Evolutionary conservation across 2,329 filamentous ascomycete species (phyloP).

Genomic region (Gyromitra esculenta): DNA sequence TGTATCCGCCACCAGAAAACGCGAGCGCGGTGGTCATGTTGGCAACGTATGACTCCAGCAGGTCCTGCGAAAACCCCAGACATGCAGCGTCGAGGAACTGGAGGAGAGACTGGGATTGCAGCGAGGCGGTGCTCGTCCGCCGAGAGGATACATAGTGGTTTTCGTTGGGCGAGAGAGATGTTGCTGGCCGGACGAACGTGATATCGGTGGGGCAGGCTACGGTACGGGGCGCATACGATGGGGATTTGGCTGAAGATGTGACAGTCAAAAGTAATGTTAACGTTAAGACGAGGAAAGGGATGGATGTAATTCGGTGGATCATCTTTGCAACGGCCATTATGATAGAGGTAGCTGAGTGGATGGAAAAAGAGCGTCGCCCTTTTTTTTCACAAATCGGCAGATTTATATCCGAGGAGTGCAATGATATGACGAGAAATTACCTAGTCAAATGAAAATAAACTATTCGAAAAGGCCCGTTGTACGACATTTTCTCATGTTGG

Average conservation of each 20-base stretch:
- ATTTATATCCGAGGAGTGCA: background rate
- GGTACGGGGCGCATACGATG: slow-evolving; percentile 30
- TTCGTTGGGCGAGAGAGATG: slow-evolving; percentile 24
- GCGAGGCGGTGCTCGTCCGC: background rate
- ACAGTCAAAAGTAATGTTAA: background rate
- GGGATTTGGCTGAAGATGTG: slow-evolving; percentile 9
- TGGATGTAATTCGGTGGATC: background rate
- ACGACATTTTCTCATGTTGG: too few relatives aligned
- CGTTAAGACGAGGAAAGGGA: background rate
- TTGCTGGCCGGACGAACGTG: slow-evolving; percentile 25
- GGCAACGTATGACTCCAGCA: slow-evolving; percentile 63
- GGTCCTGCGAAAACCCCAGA: background rate
- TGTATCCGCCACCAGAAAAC: slow-evolving; percentile 58
- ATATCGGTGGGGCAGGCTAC: slow-evolving; percentile 9
- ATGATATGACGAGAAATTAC: background rate
- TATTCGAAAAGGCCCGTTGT: background rate
- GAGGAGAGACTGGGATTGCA: slow-evolving; percentile 6
- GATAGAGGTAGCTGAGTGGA: background rate
- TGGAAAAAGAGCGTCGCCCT: background rate
- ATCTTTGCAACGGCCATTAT: background rate
- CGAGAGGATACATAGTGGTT: slow-evolving; percentile 34
- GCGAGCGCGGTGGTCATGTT: slow-evolving; percentile 56
- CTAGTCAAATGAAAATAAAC: background rate
- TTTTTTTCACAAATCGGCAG: background rate
- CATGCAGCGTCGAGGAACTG: slow-evolving; percentile 5